Evolutionary conservation across 1,284 basidiomycete species (phyloP).

Genomic region (Veloboletus limbatus): DNA sequence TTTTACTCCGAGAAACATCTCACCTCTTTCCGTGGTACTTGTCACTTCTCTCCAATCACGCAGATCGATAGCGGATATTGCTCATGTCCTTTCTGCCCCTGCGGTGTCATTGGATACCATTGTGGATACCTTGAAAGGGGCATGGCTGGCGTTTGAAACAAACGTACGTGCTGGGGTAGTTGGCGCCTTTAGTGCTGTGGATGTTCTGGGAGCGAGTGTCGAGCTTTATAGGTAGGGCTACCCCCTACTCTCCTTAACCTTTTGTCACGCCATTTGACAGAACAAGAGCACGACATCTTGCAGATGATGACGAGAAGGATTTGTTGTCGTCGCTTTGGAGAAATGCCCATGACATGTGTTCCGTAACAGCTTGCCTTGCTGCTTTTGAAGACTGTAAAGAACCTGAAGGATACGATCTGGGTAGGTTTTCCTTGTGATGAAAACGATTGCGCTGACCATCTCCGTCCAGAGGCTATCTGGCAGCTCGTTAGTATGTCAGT

Average conservation of each 20-base stretch:
- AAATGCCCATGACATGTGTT: constrained; percentile 60
- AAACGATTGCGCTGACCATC: constrained; percentile 3
- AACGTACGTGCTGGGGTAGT: constrained; percentile 34
- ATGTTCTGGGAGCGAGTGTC: constrained; percentile 51
- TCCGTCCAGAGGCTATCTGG: constrained; percentile 59
- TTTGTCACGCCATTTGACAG: constrained; percentile 26
- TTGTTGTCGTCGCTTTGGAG: constrained; percentile 47
- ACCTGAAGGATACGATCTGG: constrained; percentile 58
- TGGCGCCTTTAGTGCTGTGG: constrained; percentile 36
- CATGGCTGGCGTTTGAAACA: constrained; percentile 42
- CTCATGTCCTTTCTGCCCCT: constrained; percentile 47
- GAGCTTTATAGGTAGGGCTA: constrained; percentile 54
- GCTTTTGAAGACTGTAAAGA: constrained; percentile 68
- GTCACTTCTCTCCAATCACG: constrained; percentile 45
- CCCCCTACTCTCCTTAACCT: constrained; percentile 3
- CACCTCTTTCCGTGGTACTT: constrained; percentile 37
- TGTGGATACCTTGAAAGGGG: constrained; percentile 42
- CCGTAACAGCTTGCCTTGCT: constrained; percentile 52
- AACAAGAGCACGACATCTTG: constrained; percentile 34
- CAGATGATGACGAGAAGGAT: constrained; percentile 38
- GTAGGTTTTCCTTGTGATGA: constrained; percentile 31
- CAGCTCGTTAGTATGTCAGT: constrained; percentile 56
- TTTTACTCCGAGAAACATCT: constrained; percentile 12
- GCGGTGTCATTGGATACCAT: constrained; percentile 40
- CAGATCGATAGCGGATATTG: constrained; percentile 51